Conservation (phyloP, 116 monocot genomes). For the Posidonia oceanica region DNA sequence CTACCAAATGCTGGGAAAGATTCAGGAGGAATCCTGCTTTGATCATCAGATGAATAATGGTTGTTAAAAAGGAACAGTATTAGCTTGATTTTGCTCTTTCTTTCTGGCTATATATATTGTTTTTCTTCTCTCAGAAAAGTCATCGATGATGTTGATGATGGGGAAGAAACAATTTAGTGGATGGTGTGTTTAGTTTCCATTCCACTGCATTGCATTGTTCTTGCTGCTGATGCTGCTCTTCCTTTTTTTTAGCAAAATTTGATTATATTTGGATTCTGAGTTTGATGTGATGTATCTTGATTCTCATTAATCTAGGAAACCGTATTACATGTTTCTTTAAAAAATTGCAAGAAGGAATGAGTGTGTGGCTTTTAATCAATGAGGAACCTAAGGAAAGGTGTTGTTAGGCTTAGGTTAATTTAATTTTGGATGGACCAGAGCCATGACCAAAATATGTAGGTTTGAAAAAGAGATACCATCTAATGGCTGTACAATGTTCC, state of each 20-base stretch:
- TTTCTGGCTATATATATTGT: neutral
- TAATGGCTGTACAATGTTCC: neutral
- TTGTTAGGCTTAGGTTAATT: no score
- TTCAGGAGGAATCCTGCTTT: slow-evolving; percentile 20
- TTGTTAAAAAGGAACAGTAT: neutral
- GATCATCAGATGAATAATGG: neutral
- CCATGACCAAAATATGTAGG: neutral
- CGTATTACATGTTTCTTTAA: neutral
- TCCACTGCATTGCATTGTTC: neutral
- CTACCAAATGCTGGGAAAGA: slow-evolving; percentile 27
- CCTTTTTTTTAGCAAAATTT: neutral
- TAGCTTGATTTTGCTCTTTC: neutral
- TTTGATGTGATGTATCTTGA: neutral
- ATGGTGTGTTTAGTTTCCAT: slow-evolving; percentile 1
- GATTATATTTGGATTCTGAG: neutral
- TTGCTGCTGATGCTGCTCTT: neutral
- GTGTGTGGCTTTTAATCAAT: no score
- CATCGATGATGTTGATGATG: neutral
- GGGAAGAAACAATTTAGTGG: neutral
- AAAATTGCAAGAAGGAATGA: neutral
- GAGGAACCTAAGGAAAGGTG: no score
- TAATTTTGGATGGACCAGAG: neutral
- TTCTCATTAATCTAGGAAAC: neutral
- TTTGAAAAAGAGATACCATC: neutral
- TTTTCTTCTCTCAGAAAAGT: neutral